Conservation (phyloP, 2,329 filamentous ascomycete species). For the Anisogramma anomala region DNA sequence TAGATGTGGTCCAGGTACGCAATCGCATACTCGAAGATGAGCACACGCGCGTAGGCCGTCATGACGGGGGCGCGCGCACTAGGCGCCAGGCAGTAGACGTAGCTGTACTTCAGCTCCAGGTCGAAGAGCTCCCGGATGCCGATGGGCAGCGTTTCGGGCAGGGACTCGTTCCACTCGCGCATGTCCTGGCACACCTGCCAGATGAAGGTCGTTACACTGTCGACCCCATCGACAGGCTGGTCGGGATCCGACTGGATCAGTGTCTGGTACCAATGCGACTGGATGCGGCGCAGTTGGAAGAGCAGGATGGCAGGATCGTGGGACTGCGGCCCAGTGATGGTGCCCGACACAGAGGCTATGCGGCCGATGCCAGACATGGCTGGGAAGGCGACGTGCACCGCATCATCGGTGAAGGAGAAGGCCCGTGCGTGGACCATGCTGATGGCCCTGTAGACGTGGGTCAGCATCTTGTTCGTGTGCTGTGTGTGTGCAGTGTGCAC, state of each 20-base stretch:
- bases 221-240: constrained; percentile 37
- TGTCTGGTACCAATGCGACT: constrained; percentile 83
- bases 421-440: constrained; percentile 79
- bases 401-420: constrained; percentile 89
- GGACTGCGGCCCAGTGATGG: constrained; percentile 34
- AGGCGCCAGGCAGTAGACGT: constrained; percentile 77
- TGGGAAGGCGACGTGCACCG: constrained; percentile 70
- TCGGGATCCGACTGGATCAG: constrained; percentile 69
- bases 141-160: constrained; percentile 53
- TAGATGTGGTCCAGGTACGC: constrained; percentile 70
- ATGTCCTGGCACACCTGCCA: constrained; percentile 68
- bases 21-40: constrained; percentile 79
- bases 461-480: constrained; percentile 14
- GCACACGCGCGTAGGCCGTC: constrained; percentile 61
- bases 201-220: constrained; percentile 56
- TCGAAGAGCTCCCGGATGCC: constrained; percentile 68
- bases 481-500: too few species aligned
- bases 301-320: constrained; percentile 64
- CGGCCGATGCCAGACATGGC: constrained; percentile 33
- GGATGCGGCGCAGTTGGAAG: constrained; percentile 71
- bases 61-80: constrained; percentile 62
- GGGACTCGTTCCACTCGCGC: constrained; percentile 69
- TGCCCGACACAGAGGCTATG: constrained; percentile 29
- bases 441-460: constrained; percentile 48
- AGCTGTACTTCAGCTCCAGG: constrained; percentile 80